phyloP scores from a whole-genome alignment of 805 yeast species.

The Hanseniaspora lachancei region DNA sequence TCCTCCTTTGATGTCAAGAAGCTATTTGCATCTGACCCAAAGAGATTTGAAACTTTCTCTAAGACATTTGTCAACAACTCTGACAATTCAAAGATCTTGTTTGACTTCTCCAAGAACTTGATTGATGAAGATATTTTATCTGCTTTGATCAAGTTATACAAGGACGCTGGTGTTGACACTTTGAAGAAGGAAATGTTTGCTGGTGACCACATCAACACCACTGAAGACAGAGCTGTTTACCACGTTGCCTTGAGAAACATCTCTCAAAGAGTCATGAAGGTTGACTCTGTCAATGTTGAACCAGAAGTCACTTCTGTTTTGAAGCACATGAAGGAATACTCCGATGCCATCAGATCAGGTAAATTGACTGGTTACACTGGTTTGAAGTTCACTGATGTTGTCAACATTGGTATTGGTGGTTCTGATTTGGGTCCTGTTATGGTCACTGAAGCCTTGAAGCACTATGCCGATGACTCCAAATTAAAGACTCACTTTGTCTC shows the following conservation, averaged over 20 bases:
- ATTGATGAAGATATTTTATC: slow-evolving; percentile 69
- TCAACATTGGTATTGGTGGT: slow-evolving; percentile 98
- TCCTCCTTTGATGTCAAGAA: slow-evolving; percentile 59
- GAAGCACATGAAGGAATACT: slow-evolving; percentile 92
- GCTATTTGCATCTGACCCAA: slow-evolving; percentile 61
- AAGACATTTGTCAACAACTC: slow-evolving; percentile 58
- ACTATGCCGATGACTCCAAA: slow-evolving; percentile 60
- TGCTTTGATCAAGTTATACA: slow-evolving; percentile 63
- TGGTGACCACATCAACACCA: slow-evolving; percentile 88
- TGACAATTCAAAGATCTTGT: slow-evolving; percentile 79
- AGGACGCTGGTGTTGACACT: slow-evolving; percentile 74
- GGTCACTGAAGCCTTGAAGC: slow-evolving; percentile 97
- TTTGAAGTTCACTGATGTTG: slow-evolving; percentile 81
- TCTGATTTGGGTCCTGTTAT: slow-evolving; percentile 97
- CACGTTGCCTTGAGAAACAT: slow-evolving; percentile 96
- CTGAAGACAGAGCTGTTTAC: slow-evolving; percentile 94
- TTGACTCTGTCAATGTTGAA: slow-evolving; percentile 80
- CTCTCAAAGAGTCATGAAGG: slow-evolving; percentile 67
- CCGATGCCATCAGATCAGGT: slow-evolving; percentile 81
- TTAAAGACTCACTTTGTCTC: slow-evolving; percentile 74
- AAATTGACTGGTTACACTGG: slow-evolving; percentile 96
- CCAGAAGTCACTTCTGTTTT: slow-evolving; percentile 86
- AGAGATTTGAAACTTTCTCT: slow-evolving; percentile 64
- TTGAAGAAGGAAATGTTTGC: slow-evolving; percentile 84
- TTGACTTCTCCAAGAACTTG: slow-evolving; percentile 91